Conservation (phyloP, 2,329 filamentous ascomycete species). For the Magnaporthales sp. region DNA sequence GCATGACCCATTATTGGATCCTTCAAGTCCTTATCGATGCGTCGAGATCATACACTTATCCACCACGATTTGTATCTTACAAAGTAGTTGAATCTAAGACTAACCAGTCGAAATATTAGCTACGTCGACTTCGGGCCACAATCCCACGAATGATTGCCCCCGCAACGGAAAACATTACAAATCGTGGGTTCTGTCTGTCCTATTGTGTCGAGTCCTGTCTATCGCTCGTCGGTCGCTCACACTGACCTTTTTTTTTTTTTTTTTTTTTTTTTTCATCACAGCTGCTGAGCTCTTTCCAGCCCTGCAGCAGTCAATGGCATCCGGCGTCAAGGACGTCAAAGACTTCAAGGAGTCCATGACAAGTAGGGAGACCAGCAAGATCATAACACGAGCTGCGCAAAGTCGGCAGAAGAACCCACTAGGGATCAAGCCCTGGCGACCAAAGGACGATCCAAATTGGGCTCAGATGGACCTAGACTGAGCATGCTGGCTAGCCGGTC, state of each 20-base stretch:
- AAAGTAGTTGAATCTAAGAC: background rate
- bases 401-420: slow-evolving; percentile 45
- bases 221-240: background rate
- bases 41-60: background rate
- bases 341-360: slow-evolving; percentile 39
- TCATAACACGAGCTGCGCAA: slow-evolving; percentile 42
- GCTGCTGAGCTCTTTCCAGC: slow-evolving; percentile 39
- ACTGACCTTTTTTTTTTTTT: background rate
- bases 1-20: background rate
- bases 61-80: background rate
- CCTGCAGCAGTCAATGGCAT: slow-evolving; percentile 37
- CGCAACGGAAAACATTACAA: background rate
- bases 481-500: background rate
- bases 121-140: slow-evolving; percentile 36
- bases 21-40: background rate
- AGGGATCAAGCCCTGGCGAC: slow-evolving; percentile 50
- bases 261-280: slow-evolving; percentile 17
- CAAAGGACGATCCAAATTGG: slow-evolving; percentile 53
- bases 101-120: slow-evolving; percentile 20
- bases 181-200: background rate
- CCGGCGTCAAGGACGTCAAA: slow-evolving; percentile 40
- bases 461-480: slow-evolving; percentile 19
- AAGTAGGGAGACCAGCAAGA: slow-evolving; percentile 35
- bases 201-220: background rate
- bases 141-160: slow-evolving; percentile 43